Evolutionary conservation across 495 filamentous ascomycete species (phyloP).

Genomic region (Sporormia fimetaria): DNA sequence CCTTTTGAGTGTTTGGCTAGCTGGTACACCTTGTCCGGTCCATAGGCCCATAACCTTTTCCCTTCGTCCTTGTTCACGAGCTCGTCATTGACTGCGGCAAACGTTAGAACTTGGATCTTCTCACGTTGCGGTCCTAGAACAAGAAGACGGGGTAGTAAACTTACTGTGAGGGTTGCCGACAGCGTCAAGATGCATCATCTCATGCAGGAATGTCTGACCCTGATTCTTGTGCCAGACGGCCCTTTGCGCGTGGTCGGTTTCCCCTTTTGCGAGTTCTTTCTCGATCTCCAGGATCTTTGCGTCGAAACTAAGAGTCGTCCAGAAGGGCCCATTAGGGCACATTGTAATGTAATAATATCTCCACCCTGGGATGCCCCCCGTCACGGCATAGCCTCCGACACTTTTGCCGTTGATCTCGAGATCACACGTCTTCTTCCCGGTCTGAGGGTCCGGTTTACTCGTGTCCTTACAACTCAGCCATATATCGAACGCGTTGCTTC

Average conservation of each 20-base stretch:
- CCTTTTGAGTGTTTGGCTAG: conserved; percentile 4
- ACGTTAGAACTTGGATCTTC: not conserved
- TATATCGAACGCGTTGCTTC: conserved; percentile 4
- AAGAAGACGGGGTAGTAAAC: conserved; percentile 1
- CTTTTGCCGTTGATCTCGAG: conserved; percentile 5
- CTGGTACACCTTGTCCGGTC: conserved; percentile 1
- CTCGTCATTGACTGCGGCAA: conserved; percentile 3
- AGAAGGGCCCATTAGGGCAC: conserved; percentile 6
- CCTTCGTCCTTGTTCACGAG: not conserved
- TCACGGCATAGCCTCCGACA: conserved; percentile 4
- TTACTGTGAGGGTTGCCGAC: conserved; percentile 11
- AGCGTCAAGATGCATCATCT: conserved; percentile 11
- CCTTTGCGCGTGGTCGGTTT: not conserved
- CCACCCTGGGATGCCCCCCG: conserved; percentile 1
- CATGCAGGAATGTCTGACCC: conserved; percentile 1
- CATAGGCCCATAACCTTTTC: not conserved
- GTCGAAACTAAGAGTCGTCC: not conserved
- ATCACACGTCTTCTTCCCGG: too few relatives aligned
- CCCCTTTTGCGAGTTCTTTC: not conserved
- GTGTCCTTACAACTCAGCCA: conserved; percentile 2
- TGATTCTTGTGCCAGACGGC: conserved; percentile 1
- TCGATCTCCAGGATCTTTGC: conserved; percentile 2
- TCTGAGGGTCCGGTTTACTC: too few relatives aligned
- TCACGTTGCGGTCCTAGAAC: not conserved
- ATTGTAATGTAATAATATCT: conserved; percentile 5